Base-by-base conservation (phyloP, 331 rosid species). In the Phaseolus coccineus region DNA sequence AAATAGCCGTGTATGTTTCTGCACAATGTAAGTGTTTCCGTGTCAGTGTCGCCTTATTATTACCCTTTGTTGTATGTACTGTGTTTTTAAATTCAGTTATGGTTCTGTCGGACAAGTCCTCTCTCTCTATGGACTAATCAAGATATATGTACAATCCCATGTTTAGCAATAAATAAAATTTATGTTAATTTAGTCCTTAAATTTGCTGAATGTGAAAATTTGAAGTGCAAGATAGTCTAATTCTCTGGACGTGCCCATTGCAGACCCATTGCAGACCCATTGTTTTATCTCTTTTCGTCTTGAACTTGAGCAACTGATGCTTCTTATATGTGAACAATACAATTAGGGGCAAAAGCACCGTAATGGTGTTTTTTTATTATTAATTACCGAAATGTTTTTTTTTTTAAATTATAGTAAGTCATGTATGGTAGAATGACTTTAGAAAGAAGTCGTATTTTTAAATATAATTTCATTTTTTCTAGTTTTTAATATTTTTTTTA, bases 61-160 rank as follows among this genome's bases (percentile, higher is more conserved):
- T 42, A 13, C 11, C 15, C 77, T 51, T 71, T 50, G 78, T 59
- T 56, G 77, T 67, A 75, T 56, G 80, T 67, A 64, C 69, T 65
- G 71, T 65, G 69, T 24, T 28, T 74, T 78, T 57, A 39, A 44
- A 72, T 70, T 40, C 37, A 19, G 53, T 51, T 40, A 11, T 16
- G 40, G 64, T 30, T 64, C 67, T 31, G 80, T 68, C 37, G 28
- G 6, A 35, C 27, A 35, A n/a, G 68, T 62, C 15, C 51, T 39
- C 42, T 37, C 50, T 37, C 46, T 64, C 53, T 59, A 30, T 42
- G 44, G 14, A 46, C 52, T 8, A 37, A 35, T 53, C 40, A 24
- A 52, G 35, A 12, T 64, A 44, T 3, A 6, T 44, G 66, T 57
- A 4, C 47, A 50, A 74, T 56, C 7, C 28, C 55, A 15, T 70